Evolutionary conservation across 345 rosid species (phyloP), one percentile per base, ranked within the genome.

Genomic region (Psidium friedrichsthalianum): DNA sequence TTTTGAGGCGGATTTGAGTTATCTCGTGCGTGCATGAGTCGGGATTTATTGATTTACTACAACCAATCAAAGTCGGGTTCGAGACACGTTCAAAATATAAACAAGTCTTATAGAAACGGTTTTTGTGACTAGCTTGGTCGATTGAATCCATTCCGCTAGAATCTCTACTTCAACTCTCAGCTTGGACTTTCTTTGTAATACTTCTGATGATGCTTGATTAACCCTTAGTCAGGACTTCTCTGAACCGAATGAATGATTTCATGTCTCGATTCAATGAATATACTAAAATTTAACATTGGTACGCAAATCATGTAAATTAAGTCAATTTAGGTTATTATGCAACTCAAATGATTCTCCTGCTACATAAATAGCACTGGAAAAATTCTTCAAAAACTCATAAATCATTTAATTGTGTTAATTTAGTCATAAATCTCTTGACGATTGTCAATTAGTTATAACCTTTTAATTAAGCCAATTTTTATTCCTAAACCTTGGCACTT

Each of bases 141-240:
- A 21, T 32, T 0, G 1, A 32, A 32, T 32, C 12, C 24, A 69
- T 69, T 69, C 24, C 6, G 0, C 6, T 18, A 16, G 24, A 32
- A 69, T 8, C 1, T 32, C 3, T 0, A 0, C 3, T 18, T 69
- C 24, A 32, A 36, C 0, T 32, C 13, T 8, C 0, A 0, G 16
- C 5, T 69, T 4, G 0, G 3, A 16, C 6, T 16, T 32, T 32
- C 1, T 32, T 8, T 18, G 9, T 8, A 32, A 32, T 64, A 5
- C 0, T 69, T 32, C 1, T 0, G 3, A 18, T 18, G 0, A 18
- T 18, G 0, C 2, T 69, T 32, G 2, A 69, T 69, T 2, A 16
- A 16, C 13, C 32, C 1, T 8, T 32, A 32, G 0, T 32, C 0
- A 0, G 2, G 5, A 64, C 47, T 64, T 64, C 13, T 18, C 8